Base-by-base conservation (phyloP, 176 grass and related monocot genomes). In the Eleusine indica region DNA sequence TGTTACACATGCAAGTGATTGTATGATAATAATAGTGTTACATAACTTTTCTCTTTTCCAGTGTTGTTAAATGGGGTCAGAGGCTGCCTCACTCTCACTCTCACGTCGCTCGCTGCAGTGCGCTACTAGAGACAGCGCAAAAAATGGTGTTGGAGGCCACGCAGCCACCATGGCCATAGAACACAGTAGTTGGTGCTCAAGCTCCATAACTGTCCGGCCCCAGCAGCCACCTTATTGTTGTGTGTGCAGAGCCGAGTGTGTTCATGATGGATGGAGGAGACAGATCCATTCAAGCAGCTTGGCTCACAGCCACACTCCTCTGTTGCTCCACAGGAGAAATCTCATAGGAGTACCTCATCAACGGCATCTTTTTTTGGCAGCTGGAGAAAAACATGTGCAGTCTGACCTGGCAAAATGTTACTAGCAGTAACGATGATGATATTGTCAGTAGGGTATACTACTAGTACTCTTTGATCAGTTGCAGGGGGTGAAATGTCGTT, bases 151-250 rank as follows among this genome's bases (percentile, higher is more conserved):
- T 37, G 47, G 71, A 75, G 29, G 57, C 18, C 18, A 62, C 58
- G n/a, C n/a, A 62, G 58, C 58, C 61, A 73, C 38, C 68, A 78
- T 71, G 68, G 71, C 17, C 21, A 21, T 58, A 78, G 30, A 30
- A 41, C 52, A 51, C 67, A 53, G 84, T 63, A 22, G 21, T 71
- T 75, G 66, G 83, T 72, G 84, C 21, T 75, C 77, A 76, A 89
- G 77, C 52, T 81, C 71, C 51, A 85, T 85, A 89, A 72, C 78
- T 82, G 25, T 81, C 69, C 47, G 77, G 77, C 52, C 82, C 77
- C 87, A 82, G 65, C 71, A 64, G 82, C 64, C 83, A 85, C 65
- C 78, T 83, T 85, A 82, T 81, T 85, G 87, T 71, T 9, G 14
- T 44, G 49, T 58, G 66, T 63, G 80, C 41, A 80, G 57, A 40